Evolutionary conservation across 208 protist genomes (phyloP), one percentile per base, ranked within the genome.

Genomic region (Porcisia deanei): DNA sequence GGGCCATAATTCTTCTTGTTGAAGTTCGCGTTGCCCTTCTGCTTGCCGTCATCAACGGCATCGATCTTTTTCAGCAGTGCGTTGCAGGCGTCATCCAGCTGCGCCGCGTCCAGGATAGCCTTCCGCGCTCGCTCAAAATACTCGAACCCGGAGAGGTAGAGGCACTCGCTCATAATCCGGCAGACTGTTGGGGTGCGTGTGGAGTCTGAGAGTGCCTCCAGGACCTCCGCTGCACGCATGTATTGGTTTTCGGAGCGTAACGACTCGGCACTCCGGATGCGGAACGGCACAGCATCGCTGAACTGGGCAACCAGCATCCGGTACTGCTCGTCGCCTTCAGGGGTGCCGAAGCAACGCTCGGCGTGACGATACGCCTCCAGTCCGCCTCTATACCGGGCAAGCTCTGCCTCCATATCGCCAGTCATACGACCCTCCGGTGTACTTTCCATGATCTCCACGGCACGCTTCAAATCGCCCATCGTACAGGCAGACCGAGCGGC

Each of bases 131-230:
- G 83, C 54, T 97, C 88, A 83, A 97, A 96, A 77, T 88, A 80
- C 77, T 95, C 93, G 83, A 97, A 97, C 8, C 93, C 93, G 41
- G 84, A 92, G 16, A 91, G 69, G 75, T 92, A 97, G n/a, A 94
- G 79, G 71, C 91, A 92, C 49, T 87, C 78, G 6, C 89, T 89
- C 85, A 97, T 86, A 52, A 91, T 81, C 37, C 85, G 75, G 69
- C 73, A 87, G 71, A 92, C 68, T n/a, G 75, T 66, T 39, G 91
- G 87, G 20, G 91, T 85, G 37, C 91, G 83, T 12, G 83, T 67
- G n/a, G 85, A 85, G 18, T 73, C 43, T 20, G 88, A 71, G 16
- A 95, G 76, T 20, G 85, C 88, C 60, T 94, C 88, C 30, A 96
- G 81, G 57, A 83, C 79, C 69, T 96, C 90, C 30, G 90, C 85